Evolutionary conservation across 768 basidiomycete species (phyloP).

Genomic region (Hypsizygus marmoreus): DNA sequence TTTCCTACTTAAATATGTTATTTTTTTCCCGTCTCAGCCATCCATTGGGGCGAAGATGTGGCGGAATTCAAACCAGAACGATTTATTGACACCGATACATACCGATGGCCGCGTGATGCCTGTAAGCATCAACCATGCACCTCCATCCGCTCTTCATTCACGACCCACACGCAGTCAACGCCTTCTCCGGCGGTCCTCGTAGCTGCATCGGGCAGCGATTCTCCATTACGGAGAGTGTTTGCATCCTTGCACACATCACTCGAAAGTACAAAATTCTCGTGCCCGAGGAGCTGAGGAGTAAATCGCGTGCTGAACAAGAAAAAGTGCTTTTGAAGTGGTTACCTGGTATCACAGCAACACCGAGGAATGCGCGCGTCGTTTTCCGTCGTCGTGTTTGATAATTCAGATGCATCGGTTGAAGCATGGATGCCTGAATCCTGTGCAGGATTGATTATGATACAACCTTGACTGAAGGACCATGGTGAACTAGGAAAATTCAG

Average conservation of each 20-base stretch:
- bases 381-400: slow-evolving; percentile 10
- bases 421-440: not conserved
- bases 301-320: slow-evolving; percentile 34
- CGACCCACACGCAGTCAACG: slow-evolving; percentile 29
- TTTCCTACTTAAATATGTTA: too few species aligned
- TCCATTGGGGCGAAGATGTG: slow-evolving; percentile 51
- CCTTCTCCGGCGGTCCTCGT: slow-evolving; percentile 47
- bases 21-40: slow-evolving; percentile 28
- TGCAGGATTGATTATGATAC: too few species aligned
- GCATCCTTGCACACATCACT: slow-evolving; percentile 45
- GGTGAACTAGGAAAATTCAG: too few species aligned
- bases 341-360: slow-evolving; percentile 36
- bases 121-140: slow-evolving; percentile 30
- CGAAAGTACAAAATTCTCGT: slow-evolving; percentile 42
- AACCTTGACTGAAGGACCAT: too few species aligned
- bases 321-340: slow-evolving; percentile 36
- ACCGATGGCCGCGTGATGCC: slow-evolving; percentile 54
- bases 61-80: slow-evolving; percentile 49
- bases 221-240: slow-evolving; percentile 41
- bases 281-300: slow-evolving; percentile 33
- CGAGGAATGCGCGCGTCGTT: slow-evolving; percentile 27
- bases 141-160: not conserved
- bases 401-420: not conserved
- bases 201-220: slow-evolving; percentile 54
- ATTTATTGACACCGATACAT: slow-evolving; percentile 50